Evolutionary conservation across 495 filamentous ascomycete genomes (phyloP).

Genomic region (Hypomontagnella submonticulosa): DNA sequence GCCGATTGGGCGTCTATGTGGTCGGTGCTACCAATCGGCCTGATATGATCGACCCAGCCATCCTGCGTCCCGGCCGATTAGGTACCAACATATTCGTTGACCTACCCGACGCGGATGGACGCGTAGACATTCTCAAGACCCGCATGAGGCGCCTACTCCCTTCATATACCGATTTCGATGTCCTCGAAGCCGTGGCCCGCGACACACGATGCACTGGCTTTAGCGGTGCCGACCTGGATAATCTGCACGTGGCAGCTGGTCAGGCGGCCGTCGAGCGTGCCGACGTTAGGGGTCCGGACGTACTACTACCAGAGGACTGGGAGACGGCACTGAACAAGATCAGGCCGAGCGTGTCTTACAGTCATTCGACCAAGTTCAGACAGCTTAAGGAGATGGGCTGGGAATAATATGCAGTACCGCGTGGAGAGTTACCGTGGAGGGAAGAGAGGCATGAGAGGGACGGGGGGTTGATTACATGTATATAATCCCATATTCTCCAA

Average conservation of each 20-base stretch:
- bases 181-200: constrained; percentile 69
- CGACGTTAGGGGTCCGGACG: constrained; percentile 34
- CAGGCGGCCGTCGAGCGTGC: constrained; percentile 76
- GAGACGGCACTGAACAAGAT: constrained; percentile 75
- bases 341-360: constrained; percentile 81
- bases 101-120: constrained; percentile 79
- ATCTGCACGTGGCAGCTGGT: constrained; percentile 79
- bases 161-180: constrained; percentile 50
- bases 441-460: too few species aligned
- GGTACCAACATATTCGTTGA: constrained; percentile 92
- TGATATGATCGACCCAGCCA: constrained; percentile 95
- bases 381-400: constrained; percentile 59
- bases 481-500: too few species aligned
- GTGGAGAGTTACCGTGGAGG: too few species aligned
- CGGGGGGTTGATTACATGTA: too few species aligned
- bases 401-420: constrained; percentile 24
- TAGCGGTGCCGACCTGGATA: constrained; percentile 89
- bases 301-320: constrained; percentile 79
- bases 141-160: constrained; percentile 56
- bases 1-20: constrained; percentile 88
- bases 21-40: constrained; percentile 95
- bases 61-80: constrained; percentile 90
- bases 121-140: constrained; percentile 86
- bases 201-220: constrained; percentile 79
- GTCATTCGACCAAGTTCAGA: constrained; percentile 71